Evolutionary conservation across 2,329 filamentous ascomycete species (phyloP).

Genomic region (Calonectria montana): DNA sequence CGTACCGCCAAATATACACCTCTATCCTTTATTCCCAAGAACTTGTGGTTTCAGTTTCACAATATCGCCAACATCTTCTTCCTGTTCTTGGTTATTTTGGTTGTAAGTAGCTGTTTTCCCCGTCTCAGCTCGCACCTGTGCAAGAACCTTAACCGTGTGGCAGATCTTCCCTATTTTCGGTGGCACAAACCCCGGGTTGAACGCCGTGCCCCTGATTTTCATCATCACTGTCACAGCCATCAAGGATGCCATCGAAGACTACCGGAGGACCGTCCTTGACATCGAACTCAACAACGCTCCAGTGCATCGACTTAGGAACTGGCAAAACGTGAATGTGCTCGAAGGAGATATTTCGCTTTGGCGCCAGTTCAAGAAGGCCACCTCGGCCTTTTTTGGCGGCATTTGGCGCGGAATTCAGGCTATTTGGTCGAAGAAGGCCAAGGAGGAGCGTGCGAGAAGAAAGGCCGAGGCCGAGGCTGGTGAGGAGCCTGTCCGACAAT

Average conservation of each 20-base stretch:
- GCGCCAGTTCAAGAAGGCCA: conserved; percentile 92
- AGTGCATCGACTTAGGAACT: conserved; percentile 88
- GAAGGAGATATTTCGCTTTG: conserved; percentile 88
- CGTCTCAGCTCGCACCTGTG: conserved; percentile 6
- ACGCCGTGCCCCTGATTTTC: conserved; percentile 90
- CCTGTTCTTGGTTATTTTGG: conserved; percentile 93
- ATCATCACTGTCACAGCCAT: conserved; percentile 89
- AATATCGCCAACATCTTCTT: conserved; percentile 99
- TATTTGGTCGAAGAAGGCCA: conserved; percentile 64
- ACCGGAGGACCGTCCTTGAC: conserved; percentile 89
- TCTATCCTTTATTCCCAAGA: conserved; percentile 94
- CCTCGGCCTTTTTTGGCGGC: conserved; percentile 68
- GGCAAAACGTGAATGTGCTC: conserved; percentile 92
- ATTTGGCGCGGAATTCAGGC: conserved; percentile 61
- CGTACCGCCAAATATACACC: conserved; percentile 98
- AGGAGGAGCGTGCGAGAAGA: conserved; percentile 60
- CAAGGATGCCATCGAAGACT: conserved; percentile 97
- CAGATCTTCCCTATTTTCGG: conserved; percentile 98
- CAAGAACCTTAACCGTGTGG: conserved; percentile 33
- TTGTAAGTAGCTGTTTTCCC: conserved; percentile 69
- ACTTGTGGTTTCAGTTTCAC: conserved; percentile 97
- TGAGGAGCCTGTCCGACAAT: conserved; percentile 70
- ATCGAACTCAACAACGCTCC: conserved; percentile 96
- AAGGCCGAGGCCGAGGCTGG: conserved; percentile 45
- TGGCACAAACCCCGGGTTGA: conserved; percentile 87